These are phyloP conservation scores for Ampelocalamus luodianensis DNA, from an alignment of 176 grass and related monocot species.

Conservation along the genomic window DNA sequence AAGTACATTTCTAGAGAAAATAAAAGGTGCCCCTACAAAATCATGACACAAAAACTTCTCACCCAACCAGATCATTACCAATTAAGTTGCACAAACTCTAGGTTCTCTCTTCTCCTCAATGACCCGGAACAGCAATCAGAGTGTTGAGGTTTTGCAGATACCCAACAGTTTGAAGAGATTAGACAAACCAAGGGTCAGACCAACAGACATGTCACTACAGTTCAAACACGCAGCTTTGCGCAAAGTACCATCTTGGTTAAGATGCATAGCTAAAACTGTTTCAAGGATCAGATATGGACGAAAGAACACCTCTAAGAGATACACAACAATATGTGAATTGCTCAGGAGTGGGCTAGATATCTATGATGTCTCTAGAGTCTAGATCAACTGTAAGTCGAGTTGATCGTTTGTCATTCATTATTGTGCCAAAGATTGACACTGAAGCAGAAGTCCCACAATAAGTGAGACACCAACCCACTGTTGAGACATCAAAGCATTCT, in stretches of 20 bases:
- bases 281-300: neutral
- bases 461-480: neutral
- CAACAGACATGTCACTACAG: neutral
- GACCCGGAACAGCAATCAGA: neutral
- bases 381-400: neutral
- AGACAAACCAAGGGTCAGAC: neutral
- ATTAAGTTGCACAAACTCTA: neutral
- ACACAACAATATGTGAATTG: neutral
- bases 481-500: neutral
- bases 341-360: neutral
- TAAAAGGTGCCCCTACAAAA: neutral
- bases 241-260: neutral
- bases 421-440: neutral
- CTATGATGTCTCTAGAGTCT: neutral
- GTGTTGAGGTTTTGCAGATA: neutral
- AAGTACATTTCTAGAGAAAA: neutral
- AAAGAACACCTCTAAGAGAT: neutral
- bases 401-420: neutral
- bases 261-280: no score
- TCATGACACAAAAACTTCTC: constrained; percentile 6
- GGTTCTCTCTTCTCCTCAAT: neutral
- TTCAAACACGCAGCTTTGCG: neutral
- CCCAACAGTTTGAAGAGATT: neutral
- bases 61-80: neutral
- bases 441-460: neutral